Evolutionary conservation across 192 early-diverging fungal genomes (phyloP).

Genomic region (Dispira parvispora): DNA sequence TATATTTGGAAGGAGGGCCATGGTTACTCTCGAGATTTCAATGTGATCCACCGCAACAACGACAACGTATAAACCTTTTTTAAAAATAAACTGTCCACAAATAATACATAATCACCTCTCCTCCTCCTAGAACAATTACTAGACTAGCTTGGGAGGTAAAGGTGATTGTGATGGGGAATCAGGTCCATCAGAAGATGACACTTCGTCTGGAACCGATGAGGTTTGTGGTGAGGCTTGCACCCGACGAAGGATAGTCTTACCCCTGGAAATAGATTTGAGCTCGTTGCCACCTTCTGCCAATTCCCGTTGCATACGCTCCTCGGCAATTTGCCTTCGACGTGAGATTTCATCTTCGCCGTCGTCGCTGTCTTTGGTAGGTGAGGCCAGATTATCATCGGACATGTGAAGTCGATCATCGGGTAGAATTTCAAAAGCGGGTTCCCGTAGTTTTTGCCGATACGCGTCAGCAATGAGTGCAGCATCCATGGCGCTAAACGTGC

Average conservation of each 20-base stretch:
- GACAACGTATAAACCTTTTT: no score
- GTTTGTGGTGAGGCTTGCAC: neutral
- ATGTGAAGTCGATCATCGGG: conserved; percentile 13
- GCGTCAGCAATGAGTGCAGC: conserved; percentile 27
- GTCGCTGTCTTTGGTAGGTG: conserved; percentile 14
- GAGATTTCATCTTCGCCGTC: conserved; percentile 22
- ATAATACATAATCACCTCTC: no score
- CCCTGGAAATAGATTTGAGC: conserved; percentile 5
- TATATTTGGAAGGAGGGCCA: no score
- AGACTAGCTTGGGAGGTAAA: no score
- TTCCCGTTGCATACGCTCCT: conserved; percentile 28
- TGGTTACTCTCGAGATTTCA: no score
- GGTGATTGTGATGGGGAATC: neutral
- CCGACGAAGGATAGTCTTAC: conserved; percentile 9
- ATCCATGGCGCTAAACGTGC: conserved; percentile 15
- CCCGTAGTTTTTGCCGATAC: conserved; percentile 27
- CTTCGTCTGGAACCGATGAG: neutral
- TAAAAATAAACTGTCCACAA: no score
- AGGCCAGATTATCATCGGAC: conserved; percentile 14
- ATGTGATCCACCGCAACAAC: no score
- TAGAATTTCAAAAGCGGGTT: conserved; percentile 24
- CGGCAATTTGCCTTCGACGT: conserved; percentile 26
- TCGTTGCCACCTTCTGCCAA: conserved; percentile 20
- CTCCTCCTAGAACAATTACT: no score
- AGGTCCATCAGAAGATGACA: neutral